These are phyloP conservation scores for Rhizopogon vesiculosus DNA, from an alignment of 768 basidiomycete species.

Conservation along the genomic window DNA sequence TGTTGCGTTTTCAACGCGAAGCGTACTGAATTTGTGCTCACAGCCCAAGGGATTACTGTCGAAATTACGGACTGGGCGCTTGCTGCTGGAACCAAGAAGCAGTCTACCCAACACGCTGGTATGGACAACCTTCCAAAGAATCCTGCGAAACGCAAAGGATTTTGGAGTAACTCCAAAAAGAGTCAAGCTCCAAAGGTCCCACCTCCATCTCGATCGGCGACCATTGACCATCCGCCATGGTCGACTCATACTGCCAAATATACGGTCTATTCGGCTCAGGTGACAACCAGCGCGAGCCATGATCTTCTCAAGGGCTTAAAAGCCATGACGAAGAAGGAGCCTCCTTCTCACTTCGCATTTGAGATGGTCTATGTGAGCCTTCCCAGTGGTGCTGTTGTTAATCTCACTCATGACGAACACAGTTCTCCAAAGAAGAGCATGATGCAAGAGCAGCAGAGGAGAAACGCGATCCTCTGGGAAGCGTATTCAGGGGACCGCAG, in stretches of 20 bases:
- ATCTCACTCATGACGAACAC: background rate
- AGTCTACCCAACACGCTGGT: slow-evolving; percentile 23
- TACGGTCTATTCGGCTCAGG: slow-evolving; percentile 20
- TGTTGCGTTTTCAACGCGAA: background rate
- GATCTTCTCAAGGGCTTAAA: slow-evolving; percentile 66
- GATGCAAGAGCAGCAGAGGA: slow-evolving; percentile 66
- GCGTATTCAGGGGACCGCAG: slow-evolving; percentile 57
- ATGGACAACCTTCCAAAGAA: background rate
- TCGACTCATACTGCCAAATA: background rate
- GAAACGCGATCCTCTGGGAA: slow-evolving; percentile 51
- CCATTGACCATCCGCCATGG: background rate
- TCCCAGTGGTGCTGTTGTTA: background rate
- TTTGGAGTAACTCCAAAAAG: slow-evolving; percentile 1
- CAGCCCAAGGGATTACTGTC: slow-evolving; percentile 71
- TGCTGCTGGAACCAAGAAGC: slow-evolving; percentile 54
- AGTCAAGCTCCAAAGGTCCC: background rate
- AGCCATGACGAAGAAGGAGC: slow-evolving; percentile 87
- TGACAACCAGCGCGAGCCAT: slow-evolving; percentile 52
- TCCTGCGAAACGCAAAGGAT: slow-evolving; percentile 2
- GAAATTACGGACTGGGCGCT: slow-evolving; percentile 75
- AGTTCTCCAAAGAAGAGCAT: slow-evolving; percentile 76
- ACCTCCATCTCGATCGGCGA: background rate
- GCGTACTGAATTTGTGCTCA: background rate
- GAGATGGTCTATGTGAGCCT: slow-evolving; percentile 74
- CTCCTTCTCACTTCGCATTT: slow-evolving; percentile 65